Evolutionary conservation across 2,329 filamentous ascomycete species (phyloP).

Genomic region (Coniochaeta pulveracea): DNA sequence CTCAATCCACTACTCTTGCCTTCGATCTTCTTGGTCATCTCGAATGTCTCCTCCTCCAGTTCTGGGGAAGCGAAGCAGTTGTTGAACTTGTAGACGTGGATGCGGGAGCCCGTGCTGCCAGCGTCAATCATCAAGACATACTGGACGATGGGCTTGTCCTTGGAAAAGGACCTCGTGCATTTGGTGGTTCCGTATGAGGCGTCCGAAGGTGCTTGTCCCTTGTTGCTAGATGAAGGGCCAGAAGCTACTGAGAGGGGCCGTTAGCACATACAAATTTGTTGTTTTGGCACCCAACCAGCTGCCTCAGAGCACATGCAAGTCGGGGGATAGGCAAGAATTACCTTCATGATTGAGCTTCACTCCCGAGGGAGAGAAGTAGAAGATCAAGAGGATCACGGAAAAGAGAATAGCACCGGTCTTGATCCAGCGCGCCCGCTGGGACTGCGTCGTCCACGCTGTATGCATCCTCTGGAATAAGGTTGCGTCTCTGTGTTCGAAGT

Average conservation of each 20-base stretch:
- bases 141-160: conserved; percentile 87
- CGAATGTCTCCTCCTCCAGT: conserved; percentile 83
- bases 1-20: conserved; percentile 60
- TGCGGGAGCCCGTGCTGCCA: conserved; percentile 92
- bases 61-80: conserved; percentile 95
- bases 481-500: conserved; percentile 30
- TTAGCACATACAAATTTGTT: too few species aligned
- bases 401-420: conserved; percentile 53
- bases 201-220: conserved; percentile 46
- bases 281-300: too few species aligned
- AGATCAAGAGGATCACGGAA: conserved; percentile 49
- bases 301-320: too few species aligned
- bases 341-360: conserved; percentile 41
- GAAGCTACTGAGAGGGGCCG: conserved; percentile 2
- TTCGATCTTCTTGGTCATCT: conserved; percentile 79
- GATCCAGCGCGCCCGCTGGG: conserved; percentile 53
- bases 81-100: conserved; percentile 99
- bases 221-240: conserved; percentile 6
- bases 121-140: conserved; percentile 99
- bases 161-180: conserved; percentile 75
- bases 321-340: conserved; percentile 16
- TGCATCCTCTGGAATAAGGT: conserved; percentile 43
- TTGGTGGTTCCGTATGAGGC: conserved; percentile 55
- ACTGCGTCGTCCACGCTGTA: conserved; percentile 49
- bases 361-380: conserved; percentile 49